Percentiles rank a stretch among this genome's conserved stretches.
phyloP scores from a whole-genome alignment of 106 monocot genomes.

The Dendrobium chrysotoxum region DNA sequence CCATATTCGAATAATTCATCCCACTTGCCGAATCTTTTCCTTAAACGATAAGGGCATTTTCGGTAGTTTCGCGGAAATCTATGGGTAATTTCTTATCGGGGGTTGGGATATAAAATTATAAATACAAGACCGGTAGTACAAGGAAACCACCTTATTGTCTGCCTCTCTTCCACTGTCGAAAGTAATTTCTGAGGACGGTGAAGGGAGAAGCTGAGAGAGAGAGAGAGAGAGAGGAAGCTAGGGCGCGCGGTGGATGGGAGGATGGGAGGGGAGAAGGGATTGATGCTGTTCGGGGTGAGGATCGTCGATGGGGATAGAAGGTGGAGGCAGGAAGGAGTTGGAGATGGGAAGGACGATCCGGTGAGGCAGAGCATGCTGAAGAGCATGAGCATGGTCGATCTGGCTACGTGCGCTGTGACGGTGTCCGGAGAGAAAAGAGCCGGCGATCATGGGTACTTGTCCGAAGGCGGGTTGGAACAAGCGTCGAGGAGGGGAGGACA shows the following conservation, averaged over 20 bases:
- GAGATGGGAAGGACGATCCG: neutral
- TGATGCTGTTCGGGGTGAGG: slow-evolving; percentile 38
- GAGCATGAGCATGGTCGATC: slow-evolving; percentile 36
- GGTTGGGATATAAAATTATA: neutral
- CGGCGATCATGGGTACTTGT: slow-evolving; percentile 23
- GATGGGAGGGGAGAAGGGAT: slow-evolving; percentile 8
- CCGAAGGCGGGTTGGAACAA: slow-evolving; percentile 25
- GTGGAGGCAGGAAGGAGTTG: neutral
- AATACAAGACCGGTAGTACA: no score
- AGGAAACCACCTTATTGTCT: neutral
- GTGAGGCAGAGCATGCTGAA: slow-evolving; percentile 38
- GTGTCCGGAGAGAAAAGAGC: neutral
- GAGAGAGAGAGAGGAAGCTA: neutral
- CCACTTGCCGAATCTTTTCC: neutral
- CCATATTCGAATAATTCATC: neutral
- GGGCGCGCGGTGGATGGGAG: neutral
- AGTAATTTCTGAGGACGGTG: neutral
- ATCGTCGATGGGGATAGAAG: slow-evolving; percentile 4
- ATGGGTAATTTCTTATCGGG: neutral
- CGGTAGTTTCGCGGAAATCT: no score
- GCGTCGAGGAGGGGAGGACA: slow-evolving; percentile 15
- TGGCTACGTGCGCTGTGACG: slow-evolving; percentile 7
- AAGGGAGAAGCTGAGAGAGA: neutral
- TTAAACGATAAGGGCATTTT: no score
- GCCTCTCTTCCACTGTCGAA: neutral